These are phyloP conservation scores for Dioscorea cayenensis DNA, from an alignment of 116 monocot genomes.

Conservation along the genomic window DNA sequence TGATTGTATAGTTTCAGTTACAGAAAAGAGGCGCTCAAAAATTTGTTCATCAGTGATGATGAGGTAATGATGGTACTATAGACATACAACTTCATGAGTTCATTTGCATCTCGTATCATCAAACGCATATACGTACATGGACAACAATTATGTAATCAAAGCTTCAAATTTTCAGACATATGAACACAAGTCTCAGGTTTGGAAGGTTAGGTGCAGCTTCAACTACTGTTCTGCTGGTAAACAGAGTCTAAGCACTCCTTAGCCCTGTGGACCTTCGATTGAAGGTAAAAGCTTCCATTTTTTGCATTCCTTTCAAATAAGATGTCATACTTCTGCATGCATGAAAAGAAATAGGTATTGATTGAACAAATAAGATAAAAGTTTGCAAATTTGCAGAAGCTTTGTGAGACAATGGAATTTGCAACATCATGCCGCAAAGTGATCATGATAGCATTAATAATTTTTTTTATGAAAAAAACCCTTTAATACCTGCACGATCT, in stretches of 20 bases:
- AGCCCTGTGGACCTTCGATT: conserved; percentile 65
- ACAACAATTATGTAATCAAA: too few relatives aligned
- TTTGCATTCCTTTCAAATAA: conserved; percentile 54
- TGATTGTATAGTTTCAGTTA: too few relatives aligned
- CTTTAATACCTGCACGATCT: conserved; percentile 19
- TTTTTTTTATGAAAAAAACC: neutral
- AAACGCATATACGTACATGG: too few relatives aligned
- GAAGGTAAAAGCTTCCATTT: conserved; percentile 64
- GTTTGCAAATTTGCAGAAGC: neutral
- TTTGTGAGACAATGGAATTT: neutral
- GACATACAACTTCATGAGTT: too few relatives aligned
- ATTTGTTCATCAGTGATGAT: too few relatives aligned
- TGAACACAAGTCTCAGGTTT: neutral
- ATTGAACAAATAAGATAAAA: neutral
- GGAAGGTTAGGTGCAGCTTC: conserved; percentile 1
- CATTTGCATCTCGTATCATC: too few relatives aligned
- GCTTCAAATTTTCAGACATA: neutral
- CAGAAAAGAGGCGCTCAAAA: too few relatives aligned
- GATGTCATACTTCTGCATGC: conserved; percentile 41
- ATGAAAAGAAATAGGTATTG: neutral
- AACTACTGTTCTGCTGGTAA: conserved; percentile 32
- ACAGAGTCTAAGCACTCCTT: conserved; percentile 56
- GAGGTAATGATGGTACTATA: too few relatives aligned
- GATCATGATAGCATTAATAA: neutral
- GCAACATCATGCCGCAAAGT: neutral